Base-by-base conservation (phyloP, 2,329 filamentous ascomycete species). In the Neofusicoccum cordaticola region DNA sequence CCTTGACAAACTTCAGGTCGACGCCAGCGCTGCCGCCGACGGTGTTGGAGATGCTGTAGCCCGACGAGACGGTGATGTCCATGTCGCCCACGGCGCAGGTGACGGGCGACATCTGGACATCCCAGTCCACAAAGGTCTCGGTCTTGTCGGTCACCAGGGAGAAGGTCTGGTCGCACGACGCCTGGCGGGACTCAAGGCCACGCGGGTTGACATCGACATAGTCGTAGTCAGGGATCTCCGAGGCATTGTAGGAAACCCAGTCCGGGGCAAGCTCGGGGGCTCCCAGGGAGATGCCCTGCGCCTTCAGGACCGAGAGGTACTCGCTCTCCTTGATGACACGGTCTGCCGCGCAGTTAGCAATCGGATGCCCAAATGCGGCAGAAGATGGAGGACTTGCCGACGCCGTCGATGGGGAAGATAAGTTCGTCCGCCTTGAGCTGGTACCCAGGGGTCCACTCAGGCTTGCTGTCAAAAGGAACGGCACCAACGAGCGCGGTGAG, bases 111-210 rank as follows among this genome's bases (percentile, higher is more conserved):
- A 79, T 77, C 52, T 69, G 69, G 1, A 77, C 69, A 63, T 80
- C 78, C 78, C 78, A 79, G 68, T 77, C 77, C 22, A 76, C 69
- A 68, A 79, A 80, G 39, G 68, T 69, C 3, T 66, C 60, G 31
- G 68, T 64, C 44, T 69, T 67, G 52, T 69, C 70, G 7, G 72
- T 58, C 31, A 73, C 68, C 65, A 74, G 44, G 48, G 63, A 68
- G 22, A 48, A 35, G 34, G 53, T 50, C 11, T 47, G 41, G 7
- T 41, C 66, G 37, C 72, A 56, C 2, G 35, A 41, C 4, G 51
- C 35, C 17, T 56, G 51, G 5, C 51, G 51, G 8, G 19, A 4
- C 17, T 56, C 35, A 35, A 56, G 51, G 17, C 11, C 2, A 17
- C 13, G 50, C 31, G 15, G 7, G 13, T 17, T 15, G 15, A 17